Evolutionary conservation across 176 grass and related monocot genomes (phyloP).

Genomic region (Poa pratensis): DNA sequence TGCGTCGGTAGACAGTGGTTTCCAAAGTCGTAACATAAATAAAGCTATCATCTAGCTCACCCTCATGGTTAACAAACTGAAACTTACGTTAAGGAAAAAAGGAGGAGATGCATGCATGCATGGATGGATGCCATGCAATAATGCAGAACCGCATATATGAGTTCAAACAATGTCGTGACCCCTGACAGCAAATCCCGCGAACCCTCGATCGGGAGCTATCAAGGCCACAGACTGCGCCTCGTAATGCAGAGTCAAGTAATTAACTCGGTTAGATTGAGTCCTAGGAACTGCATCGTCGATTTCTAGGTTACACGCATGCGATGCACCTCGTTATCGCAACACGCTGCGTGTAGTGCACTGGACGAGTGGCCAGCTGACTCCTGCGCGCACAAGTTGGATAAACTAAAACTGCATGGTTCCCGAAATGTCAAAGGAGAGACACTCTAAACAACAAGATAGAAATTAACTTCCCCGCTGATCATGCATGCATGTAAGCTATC

Average conservation of each 20-base stretch:
- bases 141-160: not conserved
- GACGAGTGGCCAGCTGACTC: not conserved
- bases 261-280: conserved; percentile 34
- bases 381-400: not conserved
- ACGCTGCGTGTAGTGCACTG: conserved; percentile 4
- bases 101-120: not conserved
- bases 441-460: not conserved
- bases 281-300: conserved; percentile 41
- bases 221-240: not conserved
- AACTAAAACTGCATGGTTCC: not conserved
- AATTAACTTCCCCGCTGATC: not conserved
- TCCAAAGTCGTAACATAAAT: too few relatives aligned
- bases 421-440: not conserved
- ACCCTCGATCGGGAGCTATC: conserved; percentile 10
- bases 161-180: not conserved
- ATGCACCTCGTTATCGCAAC: conserved; percentile 1
- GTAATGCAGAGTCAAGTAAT: not conserved
- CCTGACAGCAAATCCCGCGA: conserved; percentile 42
- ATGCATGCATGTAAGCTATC: not conserved
- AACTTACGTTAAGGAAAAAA: not conserved
- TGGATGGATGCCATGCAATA: not conserved
- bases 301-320: conserved; percentile 35
- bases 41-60: not conserved
- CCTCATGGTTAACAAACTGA: not conserved
- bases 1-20: too few relatives aligned